These are phyloP conservation scores for Porcisia hertigi DNA, from an alignment of 208 protist species.

Conservation along the genomic window DNA sequence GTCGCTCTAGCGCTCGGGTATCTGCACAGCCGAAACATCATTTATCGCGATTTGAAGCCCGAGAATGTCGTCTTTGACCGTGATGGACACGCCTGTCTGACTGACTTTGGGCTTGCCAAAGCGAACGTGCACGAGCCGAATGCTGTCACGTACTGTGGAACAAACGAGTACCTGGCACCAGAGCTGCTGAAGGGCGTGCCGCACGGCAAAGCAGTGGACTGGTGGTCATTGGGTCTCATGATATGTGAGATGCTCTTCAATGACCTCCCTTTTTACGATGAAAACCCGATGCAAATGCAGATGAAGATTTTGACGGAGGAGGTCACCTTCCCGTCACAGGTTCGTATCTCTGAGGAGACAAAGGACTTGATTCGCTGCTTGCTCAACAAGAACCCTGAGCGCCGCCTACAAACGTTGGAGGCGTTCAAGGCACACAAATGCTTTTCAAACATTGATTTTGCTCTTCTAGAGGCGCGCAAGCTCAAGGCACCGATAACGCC, in stretches of 20 bases:
- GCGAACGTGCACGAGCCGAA: conserved; percentile 63
- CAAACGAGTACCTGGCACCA: conserved; percentile 91
- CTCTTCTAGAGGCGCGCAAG: conserved; percentile 60
- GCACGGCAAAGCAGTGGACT: conserved; percentile 96
- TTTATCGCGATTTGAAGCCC: conserved; percentile 93
- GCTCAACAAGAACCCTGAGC: conserved; percentile 79
- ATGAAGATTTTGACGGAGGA: conserved; percentile 74
- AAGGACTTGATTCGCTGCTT: conserved; percentile 79
- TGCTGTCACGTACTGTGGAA: conserved; percentile 89
- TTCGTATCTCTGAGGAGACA: conserved; percentile 51
- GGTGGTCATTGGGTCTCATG: conserved; percentile 97
- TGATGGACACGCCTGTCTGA: conserved; percentile 87
- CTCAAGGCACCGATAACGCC: conserved; percentile 76
- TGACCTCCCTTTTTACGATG: conserved; percentile 93
- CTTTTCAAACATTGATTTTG: conserved; percentile 79
- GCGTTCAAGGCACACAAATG: conserved; percentile 87
- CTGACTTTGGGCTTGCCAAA: conserved; percentile 91
- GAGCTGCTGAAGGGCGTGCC: conserved; percentile 91
- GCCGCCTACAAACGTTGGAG: conserved; percentile 75
- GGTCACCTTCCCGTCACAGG: conserved; percentile 57
- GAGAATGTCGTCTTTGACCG: conserved; percentile 90
- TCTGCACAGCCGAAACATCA: conserved; percentile 92
- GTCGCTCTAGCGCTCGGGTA: conserved; percentile 89
- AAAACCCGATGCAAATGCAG: conserved; percentile 86
- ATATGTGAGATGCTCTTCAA: conserved; percentile 96